Conservation (phyloP, 2,329 filamentous ascomycete species). For the Epichloe uncinata region DNA sequence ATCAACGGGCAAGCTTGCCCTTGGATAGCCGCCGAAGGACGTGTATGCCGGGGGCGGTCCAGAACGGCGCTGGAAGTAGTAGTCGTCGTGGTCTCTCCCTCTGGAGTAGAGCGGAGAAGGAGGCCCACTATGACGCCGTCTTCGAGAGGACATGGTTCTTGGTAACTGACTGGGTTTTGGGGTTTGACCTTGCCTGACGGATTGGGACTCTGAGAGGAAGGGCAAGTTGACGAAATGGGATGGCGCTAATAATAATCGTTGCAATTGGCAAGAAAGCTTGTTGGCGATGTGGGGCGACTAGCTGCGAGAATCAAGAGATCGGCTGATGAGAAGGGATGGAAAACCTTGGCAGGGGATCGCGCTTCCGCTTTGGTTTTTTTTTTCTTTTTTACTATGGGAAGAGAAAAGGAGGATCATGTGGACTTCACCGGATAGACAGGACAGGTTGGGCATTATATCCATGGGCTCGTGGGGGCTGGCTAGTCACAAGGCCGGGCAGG, state of each 20-base stretch:
- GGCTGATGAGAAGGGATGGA: neutral
- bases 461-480: neutral
- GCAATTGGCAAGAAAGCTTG: neutral
- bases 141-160: neutral
- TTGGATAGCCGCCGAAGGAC: neutral
- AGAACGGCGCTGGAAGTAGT: neutral
- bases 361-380: neutral
- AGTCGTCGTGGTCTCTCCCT: neutral
- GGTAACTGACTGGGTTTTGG: no score
- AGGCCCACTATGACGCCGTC: constrained; percentile 2
- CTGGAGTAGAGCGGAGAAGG: neutral
- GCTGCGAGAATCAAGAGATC: neutral
- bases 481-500: no score
- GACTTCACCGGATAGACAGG: neutral
- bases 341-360: neutral
- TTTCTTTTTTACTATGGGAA: no score
- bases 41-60: neutral
- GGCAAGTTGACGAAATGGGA: neutral
- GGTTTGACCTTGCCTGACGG: neutral
- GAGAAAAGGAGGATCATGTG: neutral
- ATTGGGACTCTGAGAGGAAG: neutral
- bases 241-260: neutral
- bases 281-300: neutral
- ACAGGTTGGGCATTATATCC: neutral
- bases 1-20: neutral